Evolutionary conservation across 176 grass and related monocot species (phyloP).

Genomic region (Saccharum officinarum): DNA sequence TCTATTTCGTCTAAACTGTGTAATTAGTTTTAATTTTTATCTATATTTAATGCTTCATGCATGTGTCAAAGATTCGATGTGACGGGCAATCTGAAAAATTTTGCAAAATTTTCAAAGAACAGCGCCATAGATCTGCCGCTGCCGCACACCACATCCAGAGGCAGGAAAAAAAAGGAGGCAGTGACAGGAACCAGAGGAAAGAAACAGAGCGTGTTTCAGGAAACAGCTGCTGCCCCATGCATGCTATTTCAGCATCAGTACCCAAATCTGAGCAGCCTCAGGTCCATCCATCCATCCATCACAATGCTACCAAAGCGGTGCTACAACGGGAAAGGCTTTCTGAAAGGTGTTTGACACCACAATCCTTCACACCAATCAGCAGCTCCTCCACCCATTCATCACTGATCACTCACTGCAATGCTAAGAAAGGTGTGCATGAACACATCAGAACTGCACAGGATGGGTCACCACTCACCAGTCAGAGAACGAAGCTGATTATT

Average conservation of each 20-base stretch:
- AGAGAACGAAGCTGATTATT: neutral
- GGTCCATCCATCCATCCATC: neutral
- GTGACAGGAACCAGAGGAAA: neutral
- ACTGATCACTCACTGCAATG: slow-evolving; percentile 6
- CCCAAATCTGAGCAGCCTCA: neutral
- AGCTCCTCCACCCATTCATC: too few relatives aligned
- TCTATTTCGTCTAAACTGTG: too few relatives aligned
- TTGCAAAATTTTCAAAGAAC: too few relatives aligned
- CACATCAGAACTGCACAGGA: slow-evolving; percentile 21
- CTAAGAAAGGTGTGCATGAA: neutral
- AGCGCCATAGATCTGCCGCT: slow-evolving; percentile 14
- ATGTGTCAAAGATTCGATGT: too few relatives aligned
- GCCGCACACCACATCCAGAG: neutral
- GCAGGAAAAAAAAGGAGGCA: neutral
- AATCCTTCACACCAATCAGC: neutral
- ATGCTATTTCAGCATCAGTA: neutral
- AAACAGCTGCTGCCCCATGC: neutral
- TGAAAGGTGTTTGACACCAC: neutral
- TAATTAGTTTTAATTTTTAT: too few relatives aligned
- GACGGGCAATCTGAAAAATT: too few relatives aligned
- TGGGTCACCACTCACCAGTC: slow-evolving; percentile 5
- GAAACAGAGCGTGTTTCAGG: slow-evolving; percentile 1
- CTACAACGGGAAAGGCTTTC: slow-evolving; percentile 14
- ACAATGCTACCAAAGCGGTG: slow-evolving; percentile 18
- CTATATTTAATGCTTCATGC: too few relatives aligned